Percentiles rank a stretch among this genome's conserved stretches.
Evolutionary conservation across 2,329 filamentous ascomycete genomes (phyloP).

Genomic region (Diplodia sapinea): DNA sequence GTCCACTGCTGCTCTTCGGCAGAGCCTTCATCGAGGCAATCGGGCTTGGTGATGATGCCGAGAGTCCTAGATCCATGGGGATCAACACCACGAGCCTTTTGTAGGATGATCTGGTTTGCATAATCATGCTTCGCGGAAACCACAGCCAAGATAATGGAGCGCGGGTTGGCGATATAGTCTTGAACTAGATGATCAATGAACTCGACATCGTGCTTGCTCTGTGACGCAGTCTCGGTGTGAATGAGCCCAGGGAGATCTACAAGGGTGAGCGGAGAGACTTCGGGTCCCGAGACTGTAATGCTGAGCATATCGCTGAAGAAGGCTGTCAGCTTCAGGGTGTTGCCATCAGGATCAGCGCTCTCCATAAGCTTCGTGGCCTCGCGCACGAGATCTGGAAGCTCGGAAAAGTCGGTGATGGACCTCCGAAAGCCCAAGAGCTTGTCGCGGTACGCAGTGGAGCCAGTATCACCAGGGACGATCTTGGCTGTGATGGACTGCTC

Average conservation of each 20-base stretch:
- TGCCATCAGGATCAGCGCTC: constrained; percentile 39
- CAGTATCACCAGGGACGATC: constrained; percentile 39
- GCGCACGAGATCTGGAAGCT: not conserved
- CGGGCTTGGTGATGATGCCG: constrained; percentile 49
- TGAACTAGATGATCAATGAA: constrained; percentile 48
- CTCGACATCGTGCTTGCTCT: constrained; percentile 43
- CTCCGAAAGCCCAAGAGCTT: too few species aligned
- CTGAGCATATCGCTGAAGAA: constrained; percentile 39
- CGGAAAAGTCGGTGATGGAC: not conserved
- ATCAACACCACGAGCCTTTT: constrained; percentile 47
- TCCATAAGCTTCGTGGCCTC: not conserved
- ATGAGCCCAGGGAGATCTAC: constrained; percentile 50
- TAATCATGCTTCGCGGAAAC: constrained; percentile 47
- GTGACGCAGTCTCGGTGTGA: constrained; percentile 40
- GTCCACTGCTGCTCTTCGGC: constrained; percentile 51
- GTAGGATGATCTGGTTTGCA: constrained; percentile 54
- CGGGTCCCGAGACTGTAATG: constrained; percentile 37
- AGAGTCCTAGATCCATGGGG: constrained; percentile 42
- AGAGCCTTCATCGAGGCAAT: constrained; percentile 45
- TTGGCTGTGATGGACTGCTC: constrained; percentile 40
- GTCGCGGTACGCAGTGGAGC: too few species aligned
- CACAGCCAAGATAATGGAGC: constrained; percentile 43
- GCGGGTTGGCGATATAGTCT: constrained; percentile 58
- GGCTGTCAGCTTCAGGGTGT: constrained; percentile 50
- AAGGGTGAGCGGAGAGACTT: constrained; percentile 40